These are phyloP conservation scores for Paecilomyces niveus DNA, from an alignment of 2,329 filamentous ascomycete genomes.

Conservation along the genomic window DNA sequence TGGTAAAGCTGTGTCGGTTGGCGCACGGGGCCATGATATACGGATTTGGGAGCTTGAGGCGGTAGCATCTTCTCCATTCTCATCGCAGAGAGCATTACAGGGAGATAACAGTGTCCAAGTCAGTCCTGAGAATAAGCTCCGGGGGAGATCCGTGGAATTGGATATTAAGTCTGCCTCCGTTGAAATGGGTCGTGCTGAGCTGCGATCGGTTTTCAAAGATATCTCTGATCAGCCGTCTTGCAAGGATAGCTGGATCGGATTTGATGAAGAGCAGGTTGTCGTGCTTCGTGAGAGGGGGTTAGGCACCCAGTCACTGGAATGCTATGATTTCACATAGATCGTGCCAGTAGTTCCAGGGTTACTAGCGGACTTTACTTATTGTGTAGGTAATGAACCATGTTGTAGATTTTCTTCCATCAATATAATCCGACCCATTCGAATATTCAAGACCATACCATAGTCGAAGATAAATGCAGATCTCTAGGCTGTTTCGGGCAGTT, in stretches of 20 bases:
- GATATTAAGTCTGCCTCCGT: constrained; percentile 14
- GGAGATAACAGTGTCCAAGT: constrained; percentile 50
- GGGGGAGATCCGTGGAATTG: constrained; percentile 10
- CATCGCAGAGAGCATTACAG: constrained; percentile 35
- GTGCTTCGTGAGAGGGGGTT: constrained; percentile 65
- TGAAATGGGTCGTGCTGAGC: constrained; percentile 16
- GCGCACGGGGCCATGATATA: constrained; percentile 67
- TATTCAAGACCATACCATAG: neutral
- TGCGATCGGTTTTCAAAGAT: constrained; percentile 28
- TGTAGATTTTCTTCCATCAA: neutral
- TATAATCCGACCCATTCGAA: too few relatives aligned
- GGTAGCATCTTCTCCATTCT: constrained; percentile 44
- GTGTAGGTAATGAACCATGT: neutral
- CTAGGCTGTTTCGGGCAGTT: neutral
- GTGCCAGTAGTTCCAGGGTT: neutral
- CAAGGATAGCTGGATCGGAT: constrained; percentile 65
- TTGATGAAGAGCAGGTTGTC: constrained; percentile 89
- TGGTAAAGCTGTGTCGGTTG: constrained; percentile 87
- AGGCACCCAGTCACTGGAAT: constrained; percentile 65
- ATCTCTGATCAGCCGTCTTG: constrained; percentile 34
- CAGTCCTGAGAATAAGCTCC: constrained; percentile 30
- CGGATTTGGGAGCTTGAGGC: constrained; percentile 88
- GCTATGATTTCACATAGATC: constrained; percentile 77
- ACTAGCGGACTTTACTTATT: neutral
- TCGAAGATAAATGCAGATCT: neutral